phyloP scores from a whole-genome alignment of 768 basidiomycete genomes.

The Chalciporus pseudorubinellus region DNA sequence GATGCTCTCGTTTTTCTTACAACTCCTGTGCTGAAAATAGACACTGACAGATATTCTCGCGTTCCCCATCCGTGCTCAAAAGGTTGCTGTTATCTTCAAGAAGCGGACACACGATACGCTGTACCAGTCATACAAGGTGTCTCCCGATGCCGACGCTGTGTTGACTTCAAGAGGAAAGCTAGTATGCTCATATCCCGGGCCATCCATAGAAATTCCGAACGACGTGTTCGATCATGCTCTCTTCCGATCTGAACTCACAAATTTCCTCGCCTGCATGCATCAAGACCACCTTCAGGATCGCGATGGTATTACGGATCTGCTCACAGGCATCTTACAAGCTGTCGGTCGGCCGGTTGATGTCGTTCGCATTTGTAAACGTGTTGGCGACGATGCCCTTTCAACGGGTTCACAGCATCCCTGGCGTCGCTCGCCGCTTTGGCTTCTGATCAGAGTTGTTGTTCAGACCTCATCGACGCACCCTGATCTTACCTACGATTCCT shows the following conservation, averaged over 20 bases:
- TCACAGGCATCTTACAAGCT: conserved; percentile 22
- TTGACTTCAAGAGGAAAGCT: conserved; percentile 37
- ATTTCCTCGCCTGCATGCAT: conserved; percentile 19
- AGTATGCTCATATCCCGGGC: conserved; percentile 28
- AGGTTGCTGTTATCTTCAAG: conserved; percentile 42
- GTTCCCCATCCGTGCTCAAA: conserved; percentile 40
- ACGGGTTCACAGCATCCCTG: conserved; percentile 9
- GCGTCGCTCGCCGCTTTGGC: conserved; percentile 35
- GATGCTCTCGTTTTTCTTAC: not conserved
- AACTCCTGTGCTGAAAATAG: not conserved
- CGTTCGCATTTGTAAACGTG: conserved; percentile 24
- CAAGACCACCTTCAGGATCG: conserved; percentile 14
- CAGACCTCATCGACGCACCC: conserved; percentile 22
- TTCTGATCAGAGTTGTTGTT: conserved; percentile 29
- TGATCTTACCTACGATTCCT: conserved; percentile 20
- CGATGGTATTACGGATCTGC: conserved; percentile 22
- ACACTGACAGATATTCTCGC: conserved; percentile 34
- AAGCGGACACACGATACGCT: conserved; percentile 18
- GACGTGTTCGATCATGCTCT: conserved; percentile 8
- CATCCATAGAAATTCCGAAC: conserved; percentile 9
- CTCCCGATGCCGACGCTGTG: conserved; percentile 29
- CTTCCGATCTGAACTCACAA: conserved; percentile 15
- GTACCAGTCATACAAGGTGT: conserved; percentile 44
- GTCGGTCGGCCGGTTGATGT: conserved; percentile 10
- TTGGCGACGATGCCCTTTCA: conserved; percentile 4